Base-by-base conservation (phyloP, 2,329 filamentous ascomycete species). In the Aspergillus cejpii region DNA sequence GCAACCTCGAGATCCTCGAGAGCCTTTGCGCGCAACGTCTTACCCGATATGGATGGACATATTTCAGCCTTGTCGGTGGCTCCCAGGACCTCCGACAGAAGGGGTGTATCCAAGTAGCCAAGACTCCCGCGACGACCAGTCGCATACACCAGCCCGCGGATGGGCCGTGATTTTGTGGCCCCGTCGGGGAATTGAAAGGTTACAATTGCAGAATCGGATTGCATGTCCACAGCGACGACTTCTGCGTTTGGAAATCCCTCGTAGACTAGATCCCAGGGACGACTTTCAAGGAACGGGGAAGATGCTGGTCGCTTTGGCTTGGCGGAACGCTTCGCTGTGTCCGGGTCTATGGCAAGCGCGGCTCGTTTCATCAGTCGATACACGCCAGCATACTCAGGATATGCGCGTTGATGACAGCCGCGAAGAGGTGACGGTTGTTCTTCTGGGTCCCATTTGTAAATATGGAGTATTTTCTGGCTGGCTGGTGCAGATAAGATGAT, bases 321-420 rank as follows among this genome's bases (percentile, higher is more conserved):
- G 7, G 24, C 31, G 7, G 54, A 54, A 36, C 57, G 62, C 38
- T 57, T 59, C 20, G 43, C 49, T 29, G 54, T 47, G 4, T 31
- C 37, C 3, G 52, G 19, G 21, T 49, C 39, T 26, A 52, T 52
- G 15, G 57, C 49, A 21, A 64, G 45, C 3, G 65, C 66, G 14
- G 76, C 73, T 6, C 73, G 66, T 59, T 79, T 81, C 79, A 82
- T 81, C 33, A 76, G 66, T 11, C 76, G 70, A 51, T 82, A 81
- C 1, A 82, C 68, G 6, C 73, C 71, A 1, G 79, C 78, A 55
- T 82, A 82, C 49, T 81, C 79, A 0, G 79, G 78, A 54, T 82
- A 82, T 23, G 78, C 78, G 36, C 76, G 73, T 37, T 77, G 74
- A 54, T 82, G 79, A 47, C 79, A 81, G 28, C 73, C 72, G 15